phyloP scores from a whole-genome alignment of 1,139 yeast genomes.

The Debaryomyces sp. region DNA sequence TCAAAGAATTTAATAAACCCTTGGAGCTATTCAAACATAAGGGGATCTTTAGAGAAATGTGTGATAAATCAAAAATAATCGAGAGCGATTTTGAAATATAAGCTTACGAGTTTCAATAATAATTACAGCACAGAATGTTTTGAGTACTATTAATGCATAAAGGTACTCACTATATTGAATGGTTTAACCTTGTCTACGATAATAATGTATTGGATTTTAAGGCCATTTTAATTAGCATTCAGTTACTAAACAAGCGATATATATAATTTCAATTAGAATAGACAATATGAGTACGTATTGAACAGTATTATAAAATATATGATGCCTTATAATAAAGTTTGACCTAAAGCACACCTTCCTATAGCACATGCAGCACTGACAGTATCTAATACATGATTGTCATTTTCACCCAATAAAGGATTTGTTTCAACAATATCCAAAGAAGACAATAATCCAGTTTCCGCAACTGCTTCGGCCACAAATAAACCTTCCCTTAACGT shows the following conservation, averaged over 20 bases:
- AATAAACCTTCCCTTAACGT: slow-evolving; percentile 93
- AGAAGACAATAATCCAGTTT: slow-evolving; percentile 81
- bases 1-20: slow-evolving; percentile 26
- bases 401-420: slow-evolving; percentile 83
- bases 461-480: slow-evolving; percentile 89
- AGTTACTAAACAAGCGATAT: neutral
- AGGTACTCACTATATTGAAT: neutral
- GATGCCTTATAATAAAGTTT: slow-evolving; percentile 62
- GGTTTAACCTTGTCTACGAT: too few species aligned
- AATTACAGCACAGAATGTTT: too few species aligned
- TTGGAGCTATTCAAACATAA: slow-evolving; percentile 22
- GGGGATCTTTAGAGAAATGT: slow-evolving; percentile 56
- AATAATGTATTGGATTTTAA: too few species aligned
- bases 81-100: neutral
- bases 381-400: slow-evolving; percentile 78
- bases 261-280: neutral
- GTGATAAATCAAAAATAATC: slow-evolving; percentile 55
- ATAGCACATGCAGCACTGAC: slow-evolving; percentile 89
- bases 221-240: neutral
- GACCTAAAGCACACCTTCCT: slow-evolving; percentile 94
- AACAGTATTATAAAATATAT: neutral
- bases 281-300: neutral
- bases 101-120: neutral
- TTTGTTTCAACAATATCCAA: slow-evolving; percentile 94
- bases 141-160: too few species aligned